phyloP scores from a whole-genome alignment of 345 rosid genomes.

The Moricandia moricandioides region DNA sequence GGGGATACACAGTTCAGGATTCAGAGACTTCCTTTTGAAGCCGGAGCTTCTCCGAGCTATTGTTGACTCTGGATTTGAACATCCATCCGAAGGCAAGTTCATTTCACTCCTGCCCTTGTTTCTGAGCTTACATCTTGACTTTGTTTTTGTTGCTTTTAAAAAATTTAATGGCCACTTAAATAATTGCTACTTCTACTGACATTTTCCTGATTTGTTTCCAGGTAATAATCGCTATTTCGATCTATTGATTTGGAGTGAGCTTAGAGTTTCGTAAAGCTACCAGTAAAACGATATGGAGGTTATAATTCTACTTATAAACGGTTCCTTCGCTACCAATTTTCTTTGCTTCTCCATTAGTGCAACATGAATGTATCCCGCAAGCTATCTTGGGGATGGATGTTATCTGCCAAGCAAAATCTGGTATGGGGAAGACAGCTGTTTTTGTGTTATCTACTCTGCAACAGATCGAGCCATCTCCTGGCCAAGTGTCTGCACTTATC shows the following conservation, averaged over 20 bases:
- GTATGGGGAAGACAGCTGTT: slow-evolving; percentile 99
- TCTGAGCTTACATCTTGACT: not conserved
- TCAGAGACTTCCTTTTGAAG: slow-evolving; percentile 98
- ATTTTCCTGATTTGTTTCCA: not conserved
- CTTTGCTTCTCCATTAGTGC: slow-evolving; percentile 88
- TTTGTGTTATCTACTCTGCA: slow-evolving; percentile 87
- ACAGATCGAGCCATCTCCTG: slow-evolving; percentile 87
- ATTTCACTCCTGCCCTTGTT: not conserved
- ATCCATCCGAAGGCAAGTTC: slow-evolving; percentile 89
- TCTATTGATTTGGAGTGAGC: slow-evolving; percentile 63
- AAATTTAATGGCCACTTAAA: not conserved
- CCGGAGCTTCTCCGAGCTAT: slow-evolving; percentile 98
- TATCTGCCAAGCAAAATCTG: slow-evolving; percentile 98
- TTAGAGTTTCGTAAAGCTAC: slow-evolving; percentile 59
- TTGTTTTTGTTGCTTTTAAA: no score
- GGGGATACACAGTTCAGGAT: slow-evolving; percentile 98
- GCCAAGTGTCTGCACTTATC: slow-evolving; percentile 92
- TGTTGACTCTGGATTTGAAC: slow-evolving; percentile 98
- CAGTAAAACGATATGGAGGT: slow-evolving; percentile 63
- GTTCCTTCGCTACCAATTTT: slow-evolving; percentile 72
- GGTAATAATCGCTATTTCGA: slow-evolving; percentile 29
- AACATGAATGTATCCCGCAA: slow-evolving; percentile 99
- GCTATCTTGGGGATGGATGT: slow-evolving; percentile 98
- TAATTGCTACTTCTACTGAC: not conserved
- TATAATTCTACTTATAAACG: slow-evolving; percentile 70